Evolutionary conservation across 441 rosid genomes (phyloP).

Genomic region (Euphorbia corollata): DNA sequence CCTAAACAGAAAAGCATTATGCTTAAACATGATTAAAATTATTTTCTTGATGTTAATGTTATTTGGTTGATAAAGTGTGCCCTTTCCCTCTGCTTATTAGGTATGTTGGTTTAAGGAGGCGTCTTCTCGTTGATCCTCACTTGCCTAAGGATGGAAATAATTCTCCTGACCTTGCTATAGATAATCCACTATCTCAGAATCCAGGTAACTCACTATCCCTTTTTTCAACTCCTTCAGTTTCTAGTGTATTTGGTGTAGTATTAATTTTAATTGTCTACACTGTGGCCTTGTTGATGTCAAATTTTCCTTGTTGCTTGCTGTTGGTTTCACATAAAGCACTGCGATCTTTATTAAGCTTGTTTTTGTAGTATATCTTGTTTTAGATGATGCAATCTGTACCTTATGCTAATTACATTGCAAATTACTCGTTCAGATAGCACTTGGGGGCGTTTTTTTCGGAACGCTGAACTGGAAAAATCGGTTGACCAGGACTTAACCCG

Average conservation of each 20-base stretch:
- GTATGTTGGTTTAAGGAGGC: conserved; percentile 76
- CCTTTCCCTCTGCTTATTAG: conserved; percentile 12
- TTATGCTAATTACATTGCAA: conserved; percentile 2
- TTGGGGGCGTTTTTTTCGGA: conserved; percentile 89
- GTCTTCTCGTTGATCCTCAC: conserved; percentile 71
- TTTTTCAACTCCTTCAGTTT: background rate
- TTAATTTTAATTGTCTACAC: no score
- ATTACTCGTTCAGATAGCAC: conserved; percentile 58
- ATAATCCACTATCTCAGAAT: conserved; percentile 86
- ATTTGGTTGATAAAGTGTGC: background rate
- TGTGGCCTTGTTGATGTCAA: background rate
- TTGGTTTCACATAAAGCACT: background rate
- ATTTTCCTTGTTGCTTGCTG: background rate
- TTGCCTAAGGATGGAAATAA: conserved; percentile 49
- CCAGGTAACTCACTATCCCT: conserved; percentile 50
- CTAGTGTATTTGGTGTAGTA: background rate
- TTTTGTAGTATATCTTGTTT: background rate
- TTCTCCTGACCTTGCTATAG: conserved; percentile 60
- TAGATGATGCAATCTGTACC: background rate
- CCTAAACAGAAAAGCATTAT: background rate
- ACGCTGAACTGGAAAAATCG: conserved; percentile 85
- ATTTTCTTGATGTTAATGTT: background rate
- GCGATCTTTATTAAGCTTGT: background rate
- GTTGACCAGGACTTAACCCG: conserved; percentile 88
- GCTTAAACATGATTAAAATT: background rate